Evolutionary conservation across 2,329 filamentous ascomycete species (phyloP), one percentile per base, ranked within the genome.

Genomic region (Chaetoscypha palmicola): DNA sequence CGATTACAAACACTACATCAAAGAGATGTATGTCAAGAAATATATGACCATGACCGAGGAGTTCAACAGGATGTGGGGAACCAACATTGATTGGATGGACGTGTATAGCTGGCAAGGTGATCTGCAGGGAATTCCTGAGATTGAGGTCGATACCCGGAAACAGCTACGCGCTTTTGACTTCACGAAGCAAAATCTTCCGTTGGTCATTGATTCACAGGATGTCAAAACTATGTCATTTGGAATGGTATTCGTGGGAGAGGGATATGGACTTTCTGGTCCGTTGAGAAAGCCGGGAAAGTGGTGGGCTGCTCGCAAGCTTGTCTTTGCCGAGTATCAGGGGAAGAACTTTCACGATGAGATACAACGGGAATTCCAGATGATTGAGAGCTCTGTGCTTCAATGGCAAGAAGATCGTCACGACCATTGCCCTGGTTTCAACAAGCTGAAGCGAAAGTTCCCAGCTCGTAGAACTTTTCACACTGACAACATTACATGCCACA

Each of bases 231-330:
- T 45, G 38, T 12, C 16, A 12, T 57, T 55, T 38, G 45, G 37
- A 2, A 38, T 33, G 37, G 31, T 57, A 9, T 55, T 55, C 22
- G 41, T 41, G 7, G 49, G 49, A 1, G 36, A 43, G n/a, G 42
- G 40, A 24, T 42, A 31, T 21, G 40, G 31, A 23, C 14, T 31
- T 12, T 5, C 7, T 33, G 19, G 44, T 7, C 48, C 43, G 46
- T 42, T 28, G 5, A 38, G 51, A 20, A 31, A 9, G 9, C 51
- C 53, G 1, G 50, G 52, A 0, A 38, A 26, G 17, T 56, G 52
- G 53, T 46, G 50, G 49, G 41, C n/a, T 5, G 24, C 19, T 19
- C 48, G 46, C 14, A 49, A 50, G 33, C 32, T 32, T 2, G 17
- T 51, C 4, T 47, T 50, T 34, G 32, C 31, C 9, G 47, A 43